Percentiles rank a stretch among this genome's conserved stretches.
Evolutionary conservation across 1,139 yeast genomes (phyloP).

Genomic region (Arxiozyma heterogenica): DNA sequence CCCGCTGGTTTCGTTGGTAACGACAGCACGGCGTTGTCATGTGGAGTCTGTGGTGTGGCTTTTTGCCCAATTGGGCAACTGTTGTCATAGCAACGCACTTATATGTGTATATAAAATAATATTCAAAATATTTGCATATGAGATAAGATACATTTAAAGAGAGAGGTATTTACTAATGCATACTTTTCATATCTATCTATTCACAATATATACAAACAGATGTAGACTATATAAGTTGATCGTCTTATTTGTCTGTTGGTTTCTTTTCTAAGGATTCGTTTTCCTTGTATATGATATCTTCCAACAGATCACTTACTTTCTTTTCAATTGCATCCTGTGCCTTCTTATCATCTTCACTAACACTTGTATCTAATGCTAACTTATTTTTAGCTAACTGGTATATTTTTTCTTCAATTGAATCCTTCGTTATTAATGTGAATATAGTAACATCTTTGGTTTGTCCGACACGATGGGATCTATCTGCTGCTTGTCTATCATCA

Average conservation of each 20-base stretch:
- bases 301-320: conserved; percentile 26
- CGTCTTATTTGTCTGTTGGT: background rate
- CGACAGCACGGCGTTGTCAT: background rate
- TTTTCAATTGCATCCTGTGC: conserved; percentile 22
- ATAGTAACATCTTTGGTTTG: conserved; percentile 84
- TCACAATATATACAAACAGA: background rate
- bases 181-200: background rate
- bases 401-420: conserved; percentile 85
- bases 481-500: conserved; percentile 97
- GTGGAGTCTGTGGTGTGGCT: background rate
- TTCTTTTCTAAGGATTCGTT: background rate
- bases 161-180: too few relatives aligned
- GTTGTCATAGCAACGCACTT: background rate
- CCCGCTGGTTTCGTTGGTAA: background rate
- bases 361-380: conserved; percentile 59
- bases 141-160: too few relatives aligned
- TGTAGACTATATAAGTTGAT: background rate
- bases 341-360: conserved; percentile 26
- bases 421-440: conserved; percentile 59
- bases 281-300: conserved; percentile 16
- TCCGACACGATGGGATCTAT: conserved; percentile 96
- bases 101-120: too few relatives aligned
- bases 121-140: too few relatives aligned
- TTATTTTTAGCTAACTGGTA: conserved; percentile 81
- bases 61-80: background rate